Conservation (phyloP, 2,329 filamentous ascomycete genomes). For the Microdochium bolleyi region DNA sequence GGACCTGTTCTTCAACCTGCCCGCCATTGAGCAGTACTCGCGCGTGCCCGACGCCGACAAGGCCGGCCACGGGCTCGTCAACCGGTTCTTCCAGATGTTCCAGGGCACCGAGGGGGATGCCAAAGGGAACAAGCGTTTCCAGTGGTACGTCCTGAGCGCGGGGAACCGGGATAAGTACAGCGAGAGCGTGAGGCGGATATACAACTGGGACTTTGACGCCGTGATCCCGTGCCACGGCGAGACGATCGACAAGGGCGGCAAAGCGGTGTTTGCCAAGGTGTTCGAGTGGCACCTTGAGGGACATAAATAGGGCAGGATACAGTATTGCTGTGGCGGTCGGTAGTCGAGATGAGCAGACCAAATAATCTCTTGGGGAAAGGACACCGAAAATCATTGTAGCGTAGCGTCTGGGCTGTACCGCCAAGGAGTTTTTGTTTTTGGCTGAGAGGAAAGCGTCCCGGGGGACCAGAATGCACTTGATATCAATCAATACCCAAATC, state of each 20-base stretch:
- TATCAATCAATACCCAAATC: too few relatives aligned
- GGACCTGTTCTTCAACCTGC: slow-evolving; percentile 88
- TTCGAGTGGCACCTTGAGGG: slow-evolving; percentile 73
- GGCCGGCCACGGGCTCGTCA: slow-evolving; percentile 23
- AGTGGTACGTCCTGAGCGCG: slow-evolving; percentile 66
- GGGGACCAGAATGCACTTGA: too few relatives aligned
- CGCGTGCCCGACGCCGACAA: slow-evolving; percentile 37
- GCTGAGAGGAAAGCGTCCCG: too few relatives aligned
- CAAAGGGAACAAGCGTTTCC: slow-evolving; percentile 70
- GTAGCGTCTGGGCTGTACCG: too few relatives aligned
- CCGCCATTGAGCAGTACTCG: slow-evolving; percentile 77
- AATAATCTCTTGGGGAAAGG: too few relatives aligned
- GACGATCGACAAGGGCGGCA: slow-evolving; percentile 66
- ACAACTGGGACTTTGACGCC: slow-evolving; percentile 74
- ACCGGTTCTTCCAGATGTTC: slow-evolving; percentile 39
- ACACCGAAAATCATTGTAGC: too few relatives aligned
- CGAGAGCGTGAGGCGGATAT: slow-evolving; percentile 60
- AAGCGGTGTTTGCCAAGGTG: slow-evolving; percentile 67
- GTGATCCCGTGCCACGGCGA: slow-evolving; percentile 93
- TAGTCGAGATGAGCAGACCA: too few relatives aligned
- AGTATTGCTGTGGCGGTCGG: too few relatives aligned
- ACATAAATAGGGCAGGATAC: slow-evolving; percentile 15
- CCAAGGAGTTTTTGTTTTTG: too few relatives aligned
- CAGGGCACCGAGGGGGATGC: slow-evolving; percentile 57
- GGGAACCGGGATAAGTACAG: slow-evolving; percentile 58